Evolutionary conservation across 371 early-diverging fungal species (phyloP).

Genomic region (Funneliformis caledonium): DNA sequence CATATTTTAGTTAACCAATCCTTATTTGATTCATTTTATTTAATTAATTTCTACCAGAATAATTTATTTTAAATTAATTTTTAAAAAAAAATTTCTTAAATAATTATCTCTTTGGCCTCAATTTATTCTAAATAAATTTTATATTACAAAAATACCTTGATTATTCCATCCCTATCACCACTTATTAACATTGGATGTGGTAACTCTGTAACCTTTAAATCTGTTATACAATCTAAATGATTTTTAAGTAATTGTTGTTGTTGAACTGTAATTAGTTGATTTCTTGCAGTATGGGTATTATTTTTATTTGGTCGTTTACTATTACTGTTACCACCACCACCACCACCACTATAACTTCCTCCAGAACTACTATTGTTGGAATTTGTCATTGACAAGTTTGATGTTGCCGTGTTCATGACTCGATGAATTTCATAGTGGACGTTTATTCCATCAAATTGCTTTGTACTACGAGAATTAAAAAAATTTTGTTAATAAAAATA

Average conservation of each 20-base stretch:
- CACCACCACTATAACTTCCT: conserved; percentile 13
- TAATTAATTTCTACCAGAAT: too few species aligned
- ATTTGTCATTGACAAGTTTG: conserved; percentile 39
- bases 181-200: conserved; percentile 82
- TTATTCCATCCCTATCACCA: conserved; percentile 81
- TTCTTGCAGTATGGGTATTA: background rate
- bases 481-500: background rate
- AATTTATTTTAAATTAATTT: too few species aligned
- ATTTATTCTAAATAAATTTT: conserved; percentile 11
- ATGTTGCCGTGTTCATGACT: background rate
- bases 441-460: conserved; percentile 57
- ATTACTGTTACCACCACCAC: background rate
- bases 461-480: conserved; percentile 53
- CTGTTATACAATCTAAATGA: conserved; percentile 79
- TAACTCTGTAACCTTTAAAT: conserved; percentile 68
- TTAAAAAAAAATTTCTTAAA: too few species aligned
- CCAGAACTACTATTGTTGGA: conserved; percentile 19
- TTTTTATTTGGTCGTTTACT: conserved; percentile 10
- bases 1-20: too few species aligned
- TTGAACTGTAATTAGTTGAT: conserved; percentile 43
- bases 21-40: too few species aligned
- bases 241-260: conserved; percentile 63
- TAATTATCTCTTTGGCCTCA: too few species aligned
- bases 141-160: conserved; percentile 68
- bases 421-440: conserved; percentile 55